Base-by-base conservation (phyloP, 2,329 filamentous ascomycete genomes). In the Chrysoporthe austroafricana region DNA sequence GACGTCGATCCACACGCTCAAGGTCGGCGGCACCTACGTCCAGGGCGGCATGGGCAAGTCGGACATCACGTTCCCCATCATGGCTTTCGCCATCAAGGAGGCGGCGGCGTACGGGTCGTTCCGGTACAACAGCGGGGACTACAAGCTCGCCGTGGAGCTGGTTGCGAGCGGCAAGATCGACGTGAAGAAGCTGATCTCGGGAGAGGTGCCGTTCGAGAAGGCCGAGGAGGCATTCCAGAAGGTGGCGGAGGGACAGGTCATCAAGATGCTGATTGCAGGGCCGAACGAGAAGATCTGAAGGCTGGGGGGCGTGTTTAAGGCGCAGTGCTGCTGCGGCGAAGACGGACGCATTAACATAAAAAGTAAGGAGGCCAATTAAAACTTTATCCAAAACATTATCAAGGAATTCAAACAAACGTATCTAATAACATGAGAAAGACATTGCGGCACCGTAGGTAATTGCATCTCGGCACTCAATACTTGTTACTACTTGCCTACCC, bases 11-110 rank as follows among this genome's bases (percentile, higher is more conserved):
- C 90, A 94, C 79, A 85, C 85, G 26, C 86, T 94, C 36, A 86
- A 89, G 71, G 83, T 84, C 59, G 92, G 92, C 66, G 92, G 92
- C 43, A 90, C 86, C 18, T 95, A 93, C 74, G 90, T 96, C 9
- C 93, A 96, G 81, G 93, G 90, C 69, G 94, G 94, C 66, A 97
- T 97, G 93, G 95, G 95, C 75, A 91, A 91, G 77, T 79, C 88
- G 50, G 92, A 97, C 75, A 94, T 97, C 78, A 91, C 81, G 9
- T 97, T 97, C 83, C 95, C 95, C 63, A 97, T 98, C 77, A 92
- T 95, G 87, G 91, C 92, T 5, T 84, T 96, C 76, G 96, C 94
- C 78, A 85, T 90, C 62, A 97, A 97, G 82, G 95, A 98, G 83
- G 84, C 97, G 63, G 96, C 90, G 13, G 86, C 92, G 59, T 92